A percentile compares a stretch with the other conserved stretches of the same genome.
Evolutionary conservation across 805 yeast species (phyloP).

Genomic region (Candida succiphila): DNA sequence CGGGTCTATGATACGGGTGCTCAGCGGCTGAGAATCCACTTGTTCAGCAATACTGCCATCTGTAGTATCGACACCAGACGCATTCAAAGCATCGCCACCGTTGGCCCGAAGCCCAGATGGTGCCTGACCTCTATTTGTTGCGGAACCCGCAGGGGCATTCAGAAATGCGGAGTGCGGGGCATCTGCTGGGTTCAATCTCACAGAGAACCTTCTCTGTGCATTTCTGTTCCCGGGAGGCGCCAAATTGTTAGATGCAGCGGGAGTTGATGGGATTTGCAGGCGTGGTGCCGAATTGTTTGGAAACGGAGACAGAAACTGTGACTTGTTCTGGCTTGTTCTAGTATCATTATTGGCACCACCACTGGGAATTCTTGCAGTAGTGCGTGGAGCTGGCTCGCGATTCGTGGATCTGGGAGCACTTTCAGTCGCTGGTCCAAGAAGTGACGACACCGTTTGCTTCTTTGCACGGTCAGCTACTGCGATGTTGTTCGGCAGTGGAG

Average conservation of each 20-base stretch:
- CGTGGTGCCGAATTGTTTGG: background rate
- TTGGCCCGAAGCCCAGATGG: constrained; percentile 1
- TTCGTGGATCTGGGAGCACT: too few relatives aligned
- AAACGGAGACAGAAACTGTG: background rate
- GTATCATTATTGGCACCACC: too few relatives aligned
- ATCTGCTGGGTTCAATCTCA: constrained; percentile 20
- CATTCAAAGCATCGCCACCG: background rate
- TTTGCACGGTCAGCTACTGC: too few relatives aligned
- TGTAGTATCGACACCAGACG: background rate
- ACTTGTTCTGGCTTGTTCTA: too few relatives aligned
- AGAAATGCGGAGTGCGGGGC: too few relatives aligned
- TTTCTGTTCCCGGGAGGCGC: background rate
- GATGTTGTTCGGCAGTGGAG: too few relatives aligned
- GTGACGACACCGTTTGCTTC: too few relatives aligned
- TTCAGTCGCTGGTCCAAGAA: too few relatives aligned
- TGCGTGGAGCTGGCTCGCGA: too few relatives aligned
- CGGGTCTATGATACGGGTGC: constrained; percentile 3
- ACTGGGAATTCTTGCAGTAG: too few relatives aligned
- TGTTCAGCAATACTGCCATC: background rate
- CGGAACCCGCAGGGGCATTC: background rate
- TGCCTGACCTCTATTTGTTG: constrained; percentile 5
- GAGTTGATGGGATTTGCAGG: background rate
- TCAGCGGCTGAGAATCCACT: constrained; percentile 1
- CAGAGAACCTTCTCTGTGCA: constrained; percentile 35
- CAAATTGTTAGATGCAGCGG: background rate